These are phyloP conservation scores for Porphyrellus cyaneotinctus DNA, from an alignment of 768 basidiomycete genomes.

Conservation along the genomic window DNA sequence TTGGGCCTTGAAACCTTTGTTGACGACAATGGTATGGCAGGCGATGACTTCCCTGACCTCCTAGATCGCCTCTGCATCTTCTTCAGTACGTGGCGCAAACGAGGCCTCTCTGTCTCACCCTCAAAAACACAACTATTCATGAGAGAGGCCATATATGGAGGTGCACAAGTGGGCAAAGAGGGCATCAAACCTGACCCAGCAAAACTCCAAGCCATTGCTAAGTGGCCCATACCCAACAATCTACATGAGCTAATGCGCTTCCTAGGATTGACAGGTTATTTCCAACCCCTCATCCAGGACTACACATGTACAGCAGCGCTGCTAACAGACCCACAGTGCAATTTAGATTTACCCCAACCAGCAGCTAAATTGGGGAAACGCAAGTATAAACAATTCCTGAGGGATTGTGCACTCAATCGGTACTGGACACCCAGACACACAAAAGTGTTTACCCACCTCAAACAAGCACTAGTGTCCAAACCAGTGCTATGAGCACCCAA, in stretches of 20 bases:
- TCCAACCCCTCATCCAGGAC: slow-evolving; percentile 6
- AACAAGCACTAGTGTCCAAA: slow-evolving; percentile 23
- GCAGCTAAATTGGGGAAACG: not conserved
- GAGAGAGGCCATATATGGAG: not conserved
- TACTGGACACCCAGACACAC: slow-evolving; percentile 22
- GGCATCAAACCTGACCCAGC: slow-evolving; percentile 1
- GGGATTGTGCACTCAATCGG: not conserved
- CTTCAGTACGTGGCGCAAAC: not conserved
- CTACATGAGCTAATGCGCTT: not conserved
- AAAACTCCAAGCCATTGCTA: slow-evolving; percentile 1
- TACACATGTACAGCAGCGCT: slow-evolving; percentile 4
- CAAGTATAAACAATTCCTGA: not conserved
- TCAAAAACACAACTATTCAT: slow-evolving; percentile 8
- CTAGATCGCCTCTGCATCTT: not conserved
- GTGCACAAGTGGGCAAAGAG: not conserved
- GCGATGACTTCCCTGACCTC: not conserved
- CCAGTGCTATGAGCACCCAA: slow-evolving; percentile 9
- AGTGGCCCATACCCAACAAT: not conserved
- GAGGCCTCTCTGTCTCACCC: slow-evolving; percentile 5
- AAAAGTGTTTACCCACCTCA: slow-evolving; percentile 29
- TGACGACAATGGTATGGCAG: not conserved
- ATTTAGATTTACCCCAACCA: not conserved
- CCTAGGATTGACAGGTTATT: slow-evolving; percentile 7
- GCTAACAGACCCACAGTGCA: not conserved
- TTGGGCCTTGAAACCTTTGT: not conserved